phyloP scores from a whole-genome alignment of 495 filamentous ascomycete genomes.

The Filosporella fistucella region DNA sequence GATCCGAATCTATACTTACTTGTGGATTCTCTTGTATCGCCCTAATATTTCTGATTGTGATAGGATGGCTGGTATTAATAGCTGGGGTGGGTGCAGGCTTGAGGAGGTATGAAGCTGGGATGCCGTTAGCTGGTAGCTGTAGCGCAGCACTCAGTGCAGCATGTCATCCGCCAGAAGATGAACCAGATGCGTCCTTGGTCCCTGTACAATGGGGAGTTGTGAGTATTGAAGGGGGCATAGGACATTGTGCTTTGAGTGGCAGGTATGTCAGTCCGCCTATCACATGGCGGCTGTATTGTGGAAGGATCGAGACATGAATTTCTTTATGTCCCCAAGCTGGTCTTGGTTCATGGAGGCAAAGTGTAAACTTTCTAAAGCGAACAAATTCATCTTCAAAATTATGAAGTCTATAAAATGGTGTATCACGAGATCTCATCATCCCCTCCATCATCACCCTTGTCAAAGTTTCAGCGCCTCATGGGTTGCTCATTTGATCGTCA shows the following conservation, averaged over 20 bases:
- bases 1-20: constrained; percentile 13
- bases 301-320: neutral
- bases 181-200: constrained; percentile 9
- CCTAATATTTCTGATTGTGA: constrained; percentile 26
- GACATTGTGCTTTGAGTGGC: constrained; percentile 17
- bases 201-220: constrained; percentile 35
- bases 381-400: no score
- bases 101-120: constrained; percentile 25
- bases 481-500: no score
- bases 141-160: constrained; percentile 45
- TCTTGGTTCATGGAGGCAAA: neutral
- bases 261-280: constrained; percentile 16
- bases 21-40: constrained; percentile 23
- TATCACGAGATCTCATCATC: neutral
- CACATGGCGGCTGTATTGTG: constrained; percentile 10
- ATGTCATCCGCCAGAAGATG: constrained; percentile 31
- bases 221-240: constrained; percentile 8
- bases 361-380: no score
- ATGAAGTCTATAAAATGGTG: no score
- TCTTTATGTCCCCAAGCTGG: constrained; percentile 4
- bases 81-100: constrained; percentile 17
- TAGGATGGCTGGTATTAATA: constrained; percentile 27
- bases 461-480: no score
- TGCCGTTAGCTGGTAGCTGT: constrained; percentile 37
- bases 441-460: no score